Base-by-base conservation (phyloP, 108 stramenopile species). In the Nitzschia sp. region DNA sequence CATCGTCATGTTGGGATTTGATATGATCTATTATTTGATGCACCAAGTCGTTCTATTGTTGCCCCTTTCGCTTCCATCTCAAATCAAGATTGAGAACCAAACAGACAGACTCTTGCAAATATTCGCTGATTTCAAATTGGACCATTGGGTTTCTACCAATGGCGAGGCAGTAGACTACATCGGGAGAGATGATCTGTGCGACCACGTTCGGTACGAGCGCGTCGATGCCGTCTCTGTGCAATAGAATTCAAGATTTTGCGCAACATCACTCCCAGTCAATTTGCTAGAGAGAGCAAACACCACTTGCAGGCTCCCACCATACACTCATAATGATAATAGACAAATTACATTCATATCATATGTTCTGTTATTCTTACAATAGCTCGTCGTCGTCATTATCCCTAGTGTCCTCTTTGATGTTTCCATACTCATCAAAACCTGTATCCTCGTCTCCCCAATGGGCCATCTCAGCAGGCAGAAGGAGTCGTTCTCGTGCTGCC, bases 391-490 rank as follows among this genome's bases (percentile, higher is more conserved):
- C 46, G 17, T 48, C 46, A 48, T 48, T 5, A 2, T 17, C 17
- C 17, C 46, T 48, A 15, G 46, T 48, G 3, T 48, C 46, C 17
- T 17, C 46, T 17, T 89, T 94, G 1, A 85, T 70, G 65, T 90
- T 88, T 10, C 93, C 90, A 57, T 92, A 79, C 17, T 75, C 41
- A 60, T 94, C 93, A 76, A 94, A 91, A 70, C 92, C 90, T 2
- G 82, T 76, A 59, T 84, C 88, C 65, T 92, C 88, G 19, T 90
- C 63, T 57, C 87, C 93, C 93, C 90, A 94, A 48, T 86, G 85
- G 39, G 80, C 75, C 25, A 94, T 80, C 70, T 94, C 93, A 0
- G 93, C 89, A n/a, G 93, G 93, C 2, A 94, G 64, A 22, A 94
- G 43, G 22, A 87, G 88, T 57, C 90, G 87, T 78, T 92, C 93